Evolutionary conservation across 805 yeast genomes (phyloP).

Genomic region (Zygotorulaspora florentina): DNA sequence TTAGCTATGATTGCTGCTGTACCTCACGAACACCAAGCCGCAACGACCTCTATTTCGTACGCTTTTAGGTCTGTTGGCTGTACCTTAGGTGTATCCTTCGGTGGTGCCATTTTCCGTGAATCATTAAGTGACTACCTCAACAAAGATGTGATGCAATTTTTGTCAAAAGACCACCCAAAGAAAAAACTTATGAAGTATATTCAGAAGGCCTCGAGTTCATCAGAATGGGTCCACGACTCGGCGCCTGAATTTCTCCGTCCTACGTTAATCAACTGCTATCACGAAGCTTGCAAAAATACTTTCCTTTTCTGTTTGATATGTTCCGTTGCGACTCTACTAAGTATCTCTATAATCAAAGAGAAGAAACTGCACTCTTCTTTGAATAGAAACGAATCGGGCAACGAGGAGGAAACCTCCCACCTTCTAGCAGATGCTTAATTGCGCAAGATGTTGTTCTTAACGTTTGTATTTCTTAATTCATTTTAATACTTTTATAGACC

Average conservation of each 20-base stretch:
- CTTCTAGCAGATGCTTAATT: background rate
- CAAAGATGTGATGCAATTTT: constrained; percentile 31
- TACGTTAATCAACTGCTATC: constrained; percentile 50
- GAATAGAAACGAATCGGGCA: constrained; percentile 34
- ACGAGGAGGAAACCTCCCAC: background rate
- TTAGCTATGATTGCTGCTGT: constrained; percentile 69
- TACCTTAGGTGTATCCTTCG: constrained; percentile 72
- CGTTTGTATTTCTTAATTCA: too few relatives aligned
- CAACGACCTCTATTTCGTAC: constrained; percentile 85
- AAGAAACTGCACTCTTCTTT: constrained; percentile 52
- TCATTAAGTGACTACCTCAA: constrained; percentile 35
- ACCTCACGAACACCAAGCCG: constrained; percentile 66
- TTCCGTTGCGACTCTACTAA: constrained; percentile 34
- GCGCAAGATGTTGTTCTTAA: too few relatives aligned
- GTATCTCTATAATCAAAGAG: constrained; percentile 51
- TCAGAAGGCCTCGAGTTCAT: constrained; percentile 49
- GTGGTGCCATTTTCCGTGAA: constrained; percentile 57
- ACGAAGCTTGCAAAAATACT: constrained; percentile 48
- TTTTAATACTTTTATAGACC: too few relatives aligned
- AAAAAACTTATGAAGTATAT: constrained; percentile 43
- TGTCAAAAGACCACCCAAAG: constrained; percentile 37
- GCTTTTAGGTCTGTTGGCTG: constrained; percentile 84
- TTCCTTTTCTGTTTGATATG: constrained; percentile 45
- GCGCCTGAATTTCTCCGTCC: constrained; percentile 52
- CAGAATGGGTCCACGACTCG: constrained; percentile 46